These are phyloP conservation scores for Dendryphion nanum DNA, from an alignment of 2,329 filamentous ascomycete species.

Conservation along the genomic window DNA sequence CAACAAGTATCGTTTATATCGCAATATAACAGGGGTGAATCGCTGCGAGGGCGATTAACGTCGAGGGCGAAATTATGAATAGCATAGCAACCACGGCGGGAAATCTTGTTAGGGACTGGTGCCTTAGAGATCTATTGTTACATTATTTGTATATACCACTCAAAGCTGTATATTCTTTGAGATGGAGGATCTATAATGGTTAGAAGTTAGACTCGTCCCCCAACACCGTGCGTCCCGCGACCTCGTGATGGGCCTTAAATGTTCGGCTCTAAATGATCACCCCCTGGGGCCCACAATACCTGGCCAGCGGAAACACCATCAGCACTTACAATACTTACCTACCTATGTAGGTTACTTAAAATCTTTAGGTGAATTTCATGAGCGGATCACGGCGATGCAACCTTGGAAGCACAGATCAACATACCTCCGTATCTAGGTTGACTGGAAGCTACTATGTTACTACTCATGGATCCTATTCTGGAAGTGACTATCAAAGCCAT, in stretches of 20 bases:
- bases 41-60: constrained; percentile 1
- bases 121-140: not conserved
- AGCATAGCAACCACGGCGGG: constrained; percentile 1
- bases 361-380: too few species aligned
- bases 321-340: too few species aligned
- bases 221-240: constrained; percentile 7
- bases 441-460: too few species aligned
- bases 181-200: constrained; percentile 1
- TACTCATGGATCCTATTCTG: too few species aligned
- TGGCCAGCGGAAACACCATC: too few species aligned
- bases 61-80: constrained; percentile 1
- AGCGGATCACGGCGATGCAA: too few species aligned
- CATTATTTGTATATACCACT: not conserved
- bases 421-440: too few species aligned
- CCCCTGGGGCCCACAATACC: too few species aligned
- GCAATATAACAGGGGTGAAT: constrained; percentile 3
- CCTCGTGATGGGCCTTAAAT: constrained; percentile 19
- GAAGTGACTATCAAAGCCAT: too few species aligned
- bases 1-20: constrained; percentile 1
- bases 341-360: too few species aligned
- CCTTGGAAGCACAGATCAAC: too few species aligned
- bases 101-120: constrained; percentile 1
- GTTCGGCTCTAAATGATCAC: too few species aligned
- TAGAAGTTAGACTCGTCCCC: constrained; percentile 2
- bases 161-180: constrained; percentile 1